A percentile compares a stretch with the other conserved stretches of the same genome.
These are phyloP conservation scores for Tremella fuciformis DNA, from an alignment of 768 basidiomycete species.

Conservation along the genomic window DNA sequence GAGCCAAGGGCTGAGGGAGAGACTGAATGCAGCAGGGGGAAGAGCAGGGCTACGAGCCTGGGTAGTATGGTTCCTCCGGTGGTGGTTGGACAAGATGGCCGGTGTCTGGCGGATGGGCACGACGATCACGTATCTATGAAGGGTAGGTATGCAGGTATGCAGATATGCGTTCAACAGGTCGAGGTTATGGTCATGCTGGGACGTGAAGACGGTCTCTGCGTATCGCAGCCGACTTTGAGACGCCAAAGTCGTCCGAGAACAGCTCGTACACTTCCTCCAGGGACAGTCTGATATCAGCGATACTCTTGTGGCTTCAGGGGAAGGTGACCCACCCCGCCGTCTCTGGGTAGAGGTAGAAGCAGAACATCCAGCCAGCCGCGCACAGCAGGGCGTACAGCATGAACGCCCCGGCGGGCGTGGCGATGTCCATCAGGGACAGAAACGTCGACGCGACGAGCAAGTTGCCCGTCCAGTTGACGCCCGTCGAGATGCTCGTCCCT, in stretches of 20 bases:
- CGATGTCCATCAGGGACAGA: conserved; percentile 69
- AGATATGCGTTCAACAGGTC: no score
- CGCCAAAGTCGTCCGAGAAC: conserved; percentile 65
- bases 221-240: conserved; percentile 52
- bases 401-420: conserved; percentile 72
- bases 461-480: conserved; percentile 70
- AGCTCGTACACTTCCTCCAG: conserved; percentile 52
- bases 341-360: conserved; percentile 71
- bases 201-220: no score
- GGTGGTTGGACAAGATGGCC: conserved; percentile 35
- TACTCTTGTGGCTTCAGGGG: no score
- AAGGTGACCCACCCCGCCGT: conserved; percentile 59
- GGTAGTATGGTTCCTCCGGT: conserved; percentile 26
- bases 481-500: conserved; percentile 70
- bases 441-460: conserved; percentile 76
- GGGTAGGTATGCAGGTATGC: neutral
- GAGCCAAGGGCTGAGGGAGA: conserved; percentile 18
- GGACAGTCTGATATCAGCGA: conserved; percentile 23
- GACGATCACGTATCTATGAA: conserved; percentile 38
- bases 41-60: conserved; percentile 24
- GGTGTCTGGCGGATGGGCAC: conserved; percentile 45
- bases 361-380: conserved; percentile 67
- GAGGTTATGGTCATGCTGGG: no score
- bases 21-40: conserved; percentile 18
- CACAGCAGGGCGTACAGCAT: conserved; percentile 74